Evolutionary conservation across 495 filamentous ascomycete species (phyloP).

Genomic region (Penicillium tannophilum): DNA sequence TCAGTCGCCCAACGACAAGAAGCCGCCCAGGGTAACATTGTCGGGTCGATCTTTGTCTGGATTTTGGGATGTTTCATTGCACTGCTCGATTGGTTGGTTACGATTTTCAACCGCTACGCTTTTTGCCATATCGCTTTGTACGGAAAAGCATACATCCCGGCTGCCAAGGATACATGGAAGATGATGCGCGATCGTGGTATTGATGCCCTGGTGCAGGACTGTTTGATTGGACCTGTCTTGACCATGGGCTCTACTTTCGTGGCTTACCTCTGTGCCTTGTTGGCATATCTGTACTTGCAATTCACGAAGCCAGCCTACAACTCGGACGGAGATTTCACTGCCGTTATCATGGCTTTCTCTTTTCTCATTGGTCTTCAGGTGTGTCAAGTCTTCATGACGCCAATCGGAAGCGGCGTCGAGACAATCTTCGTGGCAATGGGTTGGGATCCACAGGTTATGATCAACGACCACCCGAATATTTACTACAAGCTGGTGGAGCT

Average conservation of each 20-base stretch:
- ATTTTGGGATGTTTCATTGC: conserved; percentile 73
- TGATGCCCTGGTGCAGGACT: conserved; percentile 87
- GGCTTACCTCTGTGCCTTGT: conserved; percentile 75
- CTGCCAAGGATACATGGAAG: conserved; percentile 85
- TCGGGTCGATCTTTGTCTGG: conserved; percentile 69
- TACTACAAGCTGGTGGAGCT: conserved; percentile 73
- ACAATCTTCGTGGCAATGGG: conserved; percentile 89
- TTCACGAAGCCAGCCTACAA: conserved; percentile 83
- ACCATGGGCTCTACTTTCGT: conserved; percentile 83
- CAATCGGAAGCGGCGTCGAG: conserved; percentile 61
- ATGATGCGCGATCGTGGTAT: conserved; percentile 93
- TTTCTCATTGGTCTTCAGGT: conserved; percentile 88
- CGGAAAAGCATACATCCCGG: conserved; percentile 79
- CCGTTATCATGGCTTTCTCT: conserved; percentile 78
- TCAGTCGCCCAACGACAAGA: conserved; percentile 69
- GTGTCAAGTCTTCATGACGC: conserved; percentile 83
- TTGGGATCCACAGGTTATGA: conserved; percentile 86
- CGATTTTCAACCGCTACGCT: conserved; percentile 73
- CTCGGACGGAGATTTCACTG: conserved; percentile 63
- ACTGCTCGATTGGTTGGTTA: conserved; percentile 80
- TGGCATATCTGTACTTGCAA: conserved; percentile 82
- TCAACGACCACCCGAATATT: conserved; percentile 78
- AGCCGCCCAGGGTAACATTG: conserved; percentile 65
- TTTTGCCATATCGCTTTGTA: conserved; percentile 93
- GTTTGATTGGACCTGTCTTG: conserved; percentile 87